phyloP scores from a whole-genome alignment of 2,329 filamentous ascomycete genomes.

The Nemania bipapillata region DNA sequence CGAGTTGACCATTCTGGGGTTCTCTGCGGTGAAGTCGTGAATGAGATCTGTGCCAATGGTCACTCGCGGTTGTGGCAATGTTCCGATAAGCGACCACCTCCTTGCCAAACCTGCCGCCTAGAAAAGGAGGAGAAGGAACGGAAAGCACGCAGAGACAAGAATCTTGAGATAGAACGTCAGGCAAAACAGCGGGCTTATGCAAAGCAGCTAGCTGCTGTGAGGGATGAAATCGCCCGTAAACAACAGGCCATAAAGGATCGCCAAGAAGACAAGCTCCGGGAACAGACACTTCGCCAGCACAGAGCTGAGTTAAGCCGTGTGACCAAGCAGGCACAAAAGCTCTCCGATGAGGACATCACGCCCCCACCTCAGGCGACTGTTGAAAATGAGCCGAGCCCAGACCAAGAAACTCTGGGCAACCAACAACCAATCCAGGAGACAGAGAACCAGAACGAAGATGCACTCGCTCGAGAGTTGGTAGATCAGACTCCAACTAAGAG shows the following conservation, averaged over 20 bases:
- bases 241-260: constrained; percentile 12
- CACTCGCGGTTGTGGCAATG: constrained; percentile 21
- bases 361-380: not conserved
- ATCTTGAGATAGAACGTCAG: constrained; percentile 23
- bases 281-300: constrained; percentile 17
- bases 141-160: constrained; percentile 23
- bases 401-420: not conserved
- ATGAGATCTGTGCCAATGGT: constrained; percentile 8
- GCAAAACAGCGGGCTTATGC: constrained; percentile 28
- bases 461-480: not conserved
- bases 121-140: constrained; percentile 23
- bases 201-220: constrained; percentile 22
- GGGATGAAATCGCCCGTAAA: constrained; percentile 6
- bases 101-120: constrained; percentile 26
- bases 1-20: constrained; percentile 22
- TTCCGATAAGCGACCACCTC: constrained; percentile 11
- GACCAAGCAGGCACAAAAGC: constrained; percentile 1
- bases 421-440: not conserved
- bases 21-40: constrained; percentile 1
- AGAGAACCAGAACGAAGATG: not conserved
- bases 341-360: not conserved
- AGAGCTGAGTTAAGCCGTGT: constrained; percentile 9
- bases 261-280: constrained; percentile 1
- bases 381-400: not conserved
- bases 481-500: not conserved